Conservation (phyloP, 2,329 filamentous ascomycete genomes). For the Talaromyces sp. region DNA sequence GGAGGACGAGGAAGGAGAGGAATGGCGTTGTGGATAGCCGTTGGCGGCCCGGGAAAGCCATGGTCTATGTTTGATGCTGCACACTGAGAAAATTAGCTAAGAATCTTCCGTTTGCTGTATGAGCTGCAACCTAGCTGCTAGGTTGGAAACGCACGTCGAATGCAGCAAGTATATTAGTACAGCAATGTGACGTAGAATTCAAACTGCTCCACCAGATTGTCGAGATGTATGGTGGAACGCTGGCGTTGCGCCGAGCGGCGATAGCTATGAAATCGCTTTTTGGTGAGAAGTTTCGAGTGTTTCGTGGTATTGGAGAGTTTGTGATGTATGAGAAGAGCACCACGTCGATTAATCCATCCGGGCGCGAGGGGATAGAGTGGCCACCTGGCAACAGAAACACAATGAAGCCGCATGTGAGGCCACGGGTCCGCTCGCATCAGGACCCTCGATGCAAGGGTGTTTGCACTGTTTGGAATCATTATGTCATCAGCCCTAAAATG, state of each 20-base stretch:
- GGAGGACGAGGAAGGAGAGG: slow-evolving; percentile 51
- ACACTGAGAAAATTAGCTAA: slow-evolving; percentile 23
- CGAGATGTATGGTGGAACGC: slow-evolving; percentile 18
- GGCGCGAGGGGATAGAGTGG: slow-evolving; percentile 30
- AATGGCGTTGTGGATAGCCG: slow-evolving; percentile 34
- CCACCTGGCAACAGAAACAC: slow-evolving; percentile 37
- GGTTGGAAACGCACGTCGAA: slow-evolving; percentile 2
- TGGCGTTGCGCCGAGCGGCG: slow-evolving; percentile 20
- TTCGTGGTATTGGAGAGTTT: neutral
- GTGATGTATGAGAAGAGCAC: slow-evolving; percentile 1
- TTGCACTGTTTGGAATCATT: slow-evolving; percentile 24
- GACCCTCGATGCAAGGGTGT: slow-evolving; percentile 14
- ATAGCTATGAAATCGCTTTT: slow-evolving; percentile 13
- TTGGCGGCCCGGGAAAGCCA: slow-evolving; percentile 35
- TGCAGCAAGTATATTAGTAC: slow-evolving; percentile 14
- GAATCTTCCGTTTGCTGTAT: neutral
- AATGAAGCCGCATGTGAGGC: slow-evolving; percentile 25
- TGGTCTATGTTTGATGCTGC: slow-evolving; percentile 31
- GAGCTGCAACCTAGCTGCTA: neutral
- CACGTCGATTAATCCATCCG: slow-evolving; percentile 30
- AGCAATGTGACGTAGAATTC: neutral
- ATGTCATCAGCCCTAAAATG: slow-evolving; percentile 13
- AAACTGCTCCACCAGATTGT: slow-evolving; percentile 15
- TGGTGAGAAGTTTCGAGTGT: neutral
- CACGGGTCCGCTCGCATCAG: slow-evolving; percentile 21